phyloP scores from a whole-genome alignment of 106 monocot species.

The Triglochin maritima region DNA sequence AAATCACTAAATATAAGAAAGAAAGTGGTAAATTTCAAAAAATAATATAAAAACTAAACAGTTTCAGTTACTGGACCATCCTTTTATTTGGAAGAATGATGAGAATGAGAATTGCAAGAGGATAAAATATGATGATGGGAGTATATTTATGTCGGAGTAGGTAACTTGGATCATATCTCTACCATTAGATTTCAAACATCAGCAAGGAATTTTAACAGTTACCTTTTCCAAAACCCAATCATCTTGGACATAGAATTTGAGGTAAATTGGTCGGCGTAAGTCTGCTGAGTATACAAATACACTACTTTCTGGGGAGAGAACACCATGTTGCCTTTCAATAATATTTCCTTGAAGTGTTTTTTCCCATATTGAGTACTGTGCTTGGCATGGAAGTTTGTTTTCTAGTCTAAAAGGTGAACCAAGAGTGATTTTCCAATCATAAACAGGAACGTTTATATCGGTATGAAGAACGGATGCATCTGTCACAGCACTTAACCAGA shows the following conservation, averaged over 20 bases:
- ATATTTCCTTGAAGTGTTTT: conserved; percentile 49
- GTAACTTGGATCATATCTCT: not conserved
- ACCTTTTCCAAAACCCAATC: conserved; percentile 95
- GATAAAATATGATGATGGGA: too few species aligned
- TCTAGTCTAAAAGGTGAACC: conserved; percentile 75
- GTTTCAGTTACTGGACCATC: too few species aligned
- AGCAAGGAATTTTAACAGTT: conserved; percentile 2
- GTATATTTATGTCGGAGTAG: too few species aligned
- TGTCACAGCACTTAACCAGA: conserved; percentile 75
- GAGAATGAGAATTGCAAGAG: too few species aligned
- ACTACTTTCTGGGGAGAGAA: conserved; percentile 48
- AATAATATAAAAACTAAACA: too few species aligned
- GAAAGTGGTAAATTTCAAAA: too few species aligned
- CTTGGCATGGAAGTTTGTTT: conserved; percentile 83
- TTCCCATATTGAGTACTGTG: conserved; percentile 89
- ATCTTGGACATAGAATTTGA: conserved; percentile 85
- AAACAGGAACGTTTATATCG: conserved; percentile 77
- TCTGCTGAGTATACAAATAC: conserved; percentile 70
- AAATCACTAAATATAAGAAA: too few species aligned
- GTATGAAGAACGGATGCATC: conserved; percentile 93
- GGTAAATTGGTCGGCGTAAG: conserved; percentile 62
- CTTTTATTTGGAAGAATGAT: too few species aligned
- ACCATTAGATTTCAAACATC: not conserved
- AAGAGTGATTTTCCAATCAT: conserved; percentile 93
- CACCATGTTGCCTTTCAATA: conserved; percentile 73